phyloP scores from a whole-genome alignment of 2,329 filamentous ascomycete species.

The Dactylonectria estremocensis region DNA sequence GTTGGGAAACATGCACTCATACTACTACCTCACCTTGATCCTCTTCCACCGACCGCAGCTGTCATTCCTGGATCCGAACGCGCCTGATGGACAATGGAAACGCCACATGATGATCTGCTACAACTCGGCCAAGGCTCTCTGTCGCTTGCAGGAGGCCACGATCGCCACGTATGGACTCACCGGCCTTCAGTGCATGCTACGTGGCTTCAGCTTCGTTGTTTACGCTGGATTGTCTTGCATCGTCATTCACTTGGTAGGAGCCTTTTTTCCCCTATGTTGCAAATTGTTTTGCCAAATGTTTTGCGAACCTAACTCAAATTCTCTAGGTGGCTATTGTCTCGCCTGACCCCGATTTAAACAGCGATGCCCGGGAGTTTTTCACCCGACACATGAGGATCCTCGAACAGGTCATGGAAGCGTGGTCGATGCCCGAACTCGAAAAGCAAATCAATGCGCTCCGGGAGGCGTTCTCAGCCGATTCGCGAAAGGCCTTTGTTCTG shows the following conservation, averaged over 20 bases:
- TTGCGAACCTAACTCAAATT: constrained; percentile 18
- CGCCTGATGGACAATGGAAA: constrained; percentile 84
- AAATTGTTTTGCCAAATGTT: background rate
- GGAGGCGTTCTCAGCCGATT: constrained; percentile 91
- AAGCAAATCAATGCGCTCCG: constrained; percentile 91
- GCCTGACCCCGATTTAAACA: constrained; percentile 89
- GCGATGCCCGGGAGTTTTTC: constrained; percentile 90
- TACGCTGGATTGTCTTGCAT: constrained; percentile 93
- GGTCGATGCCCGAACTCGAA: constrained; percentile 92
- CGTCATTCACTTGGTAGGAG: constrained; percentile 88
- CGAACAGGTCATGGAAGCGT: constrained; percentile 85
- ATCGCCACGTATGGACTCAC: constrained; percentile 82
- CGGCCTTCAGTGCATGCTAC: constrained; percentile 91
- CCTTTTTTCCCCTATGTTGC: constrained; percentile 42
- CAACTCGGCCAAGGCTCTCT: constrained; percentile 86
- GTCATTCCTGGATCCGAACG: constrained; percentile 81
- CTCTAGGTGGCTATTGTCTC: constrained; percentile 91
- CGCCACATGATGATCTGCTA: constrained; percentile 90
- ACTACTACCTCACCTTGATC: constrained; percentile 88
- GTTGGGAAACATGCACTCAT: constrained; percentile 89
- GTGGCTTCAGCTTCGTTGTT: constrained; percentile 96
- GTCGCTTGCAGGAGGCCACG: constrained; percentile 88
- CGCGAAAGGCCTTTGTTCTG: constrained; percentile 87
- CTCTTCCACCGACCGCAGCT: constrained; percentile 91
- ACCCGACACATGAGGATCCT: constrained; percentile 94